Evolutionary conservation across 345 rosid species (phyloP).

Genomic region (Linum lewisii): DNA sequence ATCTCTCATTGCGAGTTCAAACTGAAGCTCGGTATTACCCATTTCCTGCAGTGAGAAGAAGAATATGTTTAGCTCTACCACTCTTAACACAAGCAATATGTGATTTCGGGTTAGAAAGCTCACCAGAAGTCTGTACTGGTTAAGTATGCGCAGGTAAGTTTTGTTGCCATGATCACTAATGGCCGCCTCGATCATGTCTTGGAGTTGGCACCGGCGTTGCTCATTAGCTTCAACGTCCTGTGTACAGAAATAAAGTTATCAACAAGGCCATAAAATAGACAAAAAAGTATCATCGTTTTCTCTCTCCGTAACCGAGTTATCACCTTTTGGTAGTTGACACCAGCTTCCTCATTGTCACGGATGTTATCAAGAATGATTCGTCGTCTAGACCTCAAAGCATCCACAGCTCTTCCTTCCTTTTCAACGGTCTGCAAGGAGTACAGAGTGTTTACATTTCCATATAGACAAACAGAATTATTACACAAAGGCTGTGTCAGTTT

Average conservation of each 20-base stretch:
- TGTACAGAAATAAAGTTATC: conserved; percentile 20
- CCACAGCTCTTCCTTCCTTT: conserved; percentile 45
- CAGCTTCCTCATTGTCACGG: conserved; percentile 92
- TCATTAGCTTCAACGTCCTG: conserved; percentile 90
- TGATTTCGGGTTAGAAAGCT: conserved; percentile 18
- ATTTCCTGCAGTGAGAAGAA: conserved; percentile 50
- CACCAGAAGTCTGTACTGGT: conserved; percentile 91
- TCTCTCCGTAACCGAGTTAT: conserved; percentile 11
- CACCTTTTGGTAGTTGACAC: conserved; percentile 71
- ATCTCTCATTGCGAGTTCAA: conserved; percentile 95
- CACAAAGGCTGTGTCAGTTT: too few relatives aligned
- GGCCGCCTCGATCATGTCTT: conserved; percentile 80
- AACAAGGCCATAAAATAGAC: conserved; percentile 6
- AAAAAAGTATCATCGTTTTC: conserved; percentile 3
- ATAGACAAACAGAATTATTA: too few relatives aligned
- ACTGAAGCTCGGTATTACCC: conserved; percentile 89
- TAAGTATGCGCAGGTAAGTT: conserved; percentile 76
- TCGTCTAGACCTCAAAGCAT: conserved; percentile 61
- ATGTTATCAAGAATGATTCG: conserved; percentile 93
- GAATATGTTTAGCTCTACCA: background rate
- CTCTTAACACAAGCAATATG: background rate
- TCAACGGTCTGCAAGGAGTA: conserved; percentile 40
- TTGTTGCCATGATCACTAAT: conserved; percentile 65
- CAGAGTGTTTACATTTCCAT: background rate
- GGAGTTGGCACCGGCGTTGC: conserved; percentile 65